A percentile compares a stretch with the other conserved stretches of the same genome.
Evolutionary conservation across 2,329 filamentous ascomycete genomes (phyloP).

Genomic region (Colletotrichum sp.): DNA sequence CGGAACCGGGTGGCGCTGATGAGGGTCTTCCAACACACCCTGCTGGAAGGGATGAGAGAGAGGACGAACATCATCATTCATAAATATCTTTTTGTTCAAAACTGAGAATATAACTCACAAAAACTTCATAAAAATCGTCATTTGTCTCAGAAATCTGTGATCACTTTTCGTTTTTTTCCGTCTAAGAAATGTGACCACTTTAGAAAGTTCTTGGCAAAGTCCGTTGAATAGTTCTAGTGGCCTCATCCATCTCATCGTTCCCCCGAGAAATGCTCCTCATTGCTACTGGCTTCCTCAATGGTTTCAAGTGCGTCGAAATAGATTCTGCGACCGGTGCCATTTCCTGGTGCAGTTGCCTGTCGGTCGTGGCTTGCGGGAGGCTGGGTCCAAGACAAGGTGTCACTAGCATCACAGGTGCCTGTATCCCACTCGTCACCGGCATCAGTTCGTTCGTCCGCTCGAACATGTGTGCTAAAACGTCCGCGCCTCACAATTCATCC

Average conservation of each 20-base stretch:
- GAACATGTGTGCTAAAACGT: background rate
- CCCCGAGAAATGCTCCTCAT: background rate
- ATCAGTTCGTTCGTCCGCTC: background rate
- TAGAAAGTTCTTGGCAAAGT: background rate
- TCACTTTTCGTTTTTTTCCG: background rate
- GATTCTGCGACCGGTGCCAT: background rate
- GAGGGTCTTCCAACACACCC: background rate
- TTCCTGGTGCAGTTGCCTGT: background rate
- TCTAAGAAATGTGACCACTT: background rate
- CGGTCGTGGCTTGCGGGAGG: background rate
- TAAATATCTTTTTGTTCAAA: background rate
- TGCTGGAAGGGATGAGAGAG: conserved; percentile 6
- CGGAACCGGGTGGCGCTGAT: background rate
- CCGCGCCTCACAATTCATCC: background rate
- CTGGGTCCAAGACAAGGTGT: background rate
- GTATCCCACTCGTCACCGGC: background rate
- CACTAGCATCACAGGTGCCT: background rate
- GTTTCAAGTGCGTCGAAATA: background rate
- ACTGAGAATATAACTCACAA: background rate
- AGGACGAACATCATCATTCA: background rate
- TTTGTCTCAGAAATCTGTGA: background rate
- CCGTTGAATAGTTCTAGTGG: background rate
- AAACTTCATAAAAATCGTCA: background rate
- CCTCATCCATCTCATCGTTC: background rate
- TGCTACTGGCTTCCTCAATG: background rate